Evolutionary conservation across 225 moss, liverwort and hornwort species (phyloP).

Genomic region (Neckera pumila): DNA sequence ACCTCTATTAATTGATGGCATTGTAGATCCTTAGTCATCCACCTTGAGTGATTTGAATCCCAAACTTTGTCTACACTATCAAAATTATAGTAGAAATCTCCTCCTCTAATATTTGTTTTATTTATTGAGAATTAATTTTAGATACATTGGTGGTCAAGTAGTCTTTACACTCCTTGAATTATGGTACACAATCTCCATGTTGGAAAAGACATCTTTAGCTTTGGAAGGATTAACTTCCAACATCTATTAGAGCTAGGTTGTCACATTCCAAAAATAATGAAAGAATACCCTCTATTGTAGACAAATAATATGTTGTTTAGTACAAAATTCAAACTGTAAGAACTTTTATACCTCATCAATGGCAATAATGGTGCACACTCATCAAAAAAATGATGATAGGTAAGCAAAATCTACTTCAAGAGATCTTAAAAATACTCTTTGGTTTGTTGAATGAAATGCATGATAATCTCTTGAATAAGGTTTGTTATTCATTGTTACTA

Average conservation of each 20-base stretch:
- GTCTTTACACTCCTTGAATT: not conserved
- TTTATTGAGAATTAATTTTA: not conserved
- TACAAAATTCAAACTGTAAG: not conserved
- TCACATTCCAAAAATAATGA: not conserved
- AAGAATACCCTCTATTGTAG: rapidly evolving
- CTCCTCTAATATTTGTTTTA: not conserved
- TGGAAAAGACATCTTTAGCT: not conserved
- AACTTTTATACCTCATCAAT: not conserved
- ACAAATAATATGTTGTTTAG: too few species aligned
- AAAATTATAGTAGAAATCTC: not conserved
- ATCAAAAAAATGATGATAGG: not conserved
- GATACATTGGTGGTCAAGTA: not conserved
- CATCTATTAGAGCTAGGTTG: not conserved
- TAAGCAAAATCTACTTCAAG: not conserved
- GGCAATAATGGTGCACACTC: rapidly evolving
- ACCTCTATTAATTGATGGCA: not conserved
- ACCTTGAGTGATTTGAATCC: not conserved
- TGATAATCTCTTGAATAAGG: not conserved
- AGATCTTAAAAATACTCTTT: not conserved
- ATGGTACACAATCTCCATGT: not conserved
- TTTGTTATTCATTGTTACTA: not conserved
- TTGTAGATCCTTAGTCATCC: not conserved
- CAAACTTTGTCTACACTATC: not conserved
- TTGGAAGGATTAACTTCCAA: not conserved
- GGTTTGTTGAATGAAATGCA: not conserved